A percentile compares a stretch with the other conserved stretches of the same genome.
Evolutionary conservation across 2,329 filamentous ascomycete genomes (phyloP).

Genomic region (Talaromyces rugulosus): DNA sequence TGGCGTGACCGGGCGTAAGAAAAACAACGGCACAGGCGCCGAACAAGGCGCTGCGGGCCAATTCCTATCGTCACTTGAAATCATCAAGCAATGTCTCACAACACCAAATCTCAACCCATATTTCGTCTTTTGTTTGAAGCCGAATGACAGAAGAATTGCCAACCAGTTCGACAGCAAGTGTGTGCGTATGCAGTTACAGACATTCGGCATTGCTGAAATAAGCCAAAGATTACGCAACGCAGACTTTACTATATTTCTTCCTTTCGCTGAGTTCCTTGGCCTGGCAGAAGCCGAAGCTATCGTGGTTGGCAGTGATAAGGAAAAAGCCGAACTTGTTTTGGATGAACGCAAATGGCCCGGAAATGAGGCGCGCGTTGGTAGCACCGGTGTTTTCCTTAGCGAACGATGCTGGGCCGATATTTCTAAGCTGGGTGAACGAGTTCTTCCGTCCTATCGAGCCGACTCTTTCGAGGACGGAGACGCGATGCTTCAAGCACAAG

Average conservation of each 20-base stretch:
- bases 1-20: slow-evolving; percentile 27
- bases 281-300: slow-evolving; percentile 78
- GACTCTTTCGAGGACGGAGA: slow-evolving; percentile 56
- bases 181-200: slow-evolving; percentile 89
- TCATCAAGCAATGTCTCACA: slow-evolving; percentile 81
- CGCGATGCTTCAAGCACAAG: slow-evolving; percentile 50
- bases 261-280: slow-evolving; percentile 92
- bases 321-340: slow-evolving; percentile 86
- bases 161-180: slow-evolving; percentile 99
- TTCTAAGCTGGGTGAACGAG: slow-evolving; percentile 65
- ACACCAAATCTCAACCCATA: slow-evolving; percentile 85
- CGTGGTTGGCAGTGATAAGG: slow-evolving; percentile 84
- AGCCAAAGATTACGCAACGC: slow-evolving; percentile 88
- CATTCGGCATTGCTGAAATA: slow-evolving; percentile 94
- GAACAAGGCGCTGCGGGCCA: slow-evolving; percentile 87
- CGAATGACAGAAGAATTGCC: slow-evolving; percentile 92
- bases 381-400: slow-evolving; percentile 91
- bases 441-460: slow-evolving; percentile 56
- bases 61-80: slow-evolving; percentile 83
- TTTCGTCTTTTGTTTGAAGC: slow-evolving; percentile 95
- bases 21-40: slow-evolving; percentile 34
- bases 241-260: slow-evolving; percentile 92
- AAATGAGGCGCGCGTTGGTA: slow-evolving; percentile 86
- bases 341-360: slow-evolving; percentile 88
- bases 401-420: slow-evolving; percentile 95